These are phyloP conservation scores for Protomyces pachydermus DNA, from an alignment of 1,139 yeast genomes.

Conservation along the genomic window DNA sequence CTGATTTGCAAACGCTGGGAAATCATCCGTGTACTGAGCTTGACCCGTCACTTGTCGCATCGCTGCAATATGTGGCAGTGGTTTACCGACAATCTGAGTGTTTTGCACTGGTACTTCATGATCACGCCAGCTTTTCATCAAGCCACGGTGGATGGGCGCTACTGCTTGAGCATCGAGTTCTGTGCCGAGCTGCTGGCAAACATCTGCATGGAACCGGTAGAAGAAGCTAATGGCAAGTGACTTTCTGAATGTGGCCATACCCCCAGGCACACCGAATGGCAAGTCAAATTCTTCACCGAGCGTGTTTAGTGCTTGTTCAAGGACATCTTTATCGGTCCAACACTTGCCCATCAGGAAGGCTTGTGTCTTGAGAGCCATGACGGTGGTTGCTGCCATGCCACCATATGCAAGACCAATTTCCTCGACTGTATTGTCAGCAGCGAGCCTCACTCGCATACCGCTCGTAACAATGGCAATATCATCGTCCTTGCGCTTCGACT, in stretches of 20 bases:
- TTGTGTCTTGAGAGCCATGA: constrained; percentile 41
- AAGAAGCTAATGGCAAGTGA: constrained; percentile 46
- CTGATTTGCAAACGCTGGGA: constrained; percentile 44
- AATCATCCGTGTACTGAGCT: constrained; percentile 45
- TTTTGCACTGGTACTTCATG: constrained; percentile 37
- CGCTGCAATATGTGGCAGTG: constrained; percentile 44
- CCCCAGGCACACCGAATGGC: constrained; percentile 47
- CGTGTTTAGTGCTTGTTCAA: constrained; percentile 38
- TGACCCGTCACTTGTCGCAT: constrained; percentile 47
- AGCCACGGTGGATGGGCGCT: constrained; percentile 40
- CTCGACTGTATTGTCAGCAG: constrained; percentile 34
- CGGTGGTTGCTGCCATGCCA: constrained; percentile 48
- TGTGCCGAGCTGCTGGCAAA: constrained; percentile 14
- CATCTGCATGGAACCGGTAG: constrained; percentile 43
- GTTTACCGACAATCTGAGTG: constrained; percentile 41
- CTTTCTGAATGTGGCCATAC: constrained; percentile 46
- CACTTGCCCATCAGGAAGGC: constrained; percentile 37
- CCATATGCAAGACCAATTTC: constrained; percentile 44
- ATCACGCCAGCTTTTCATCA: constrained; percentile 43
- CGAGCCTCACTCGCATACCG: constrained; percentile 38
- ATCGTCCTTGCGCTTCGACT: constrained; percentile 48
- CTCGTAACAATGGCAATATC: constrained; percentile 49
- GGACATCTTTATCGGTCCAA: constrained; percentile 33
- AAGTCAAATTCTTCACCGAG: constrained; percentile 42
- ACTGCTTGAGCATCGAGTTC: constrained; percentile 39